Evolutionary conservation across 208 protist species (phyloP).

Genomic region (Leishmania lainsoni): DNA sequence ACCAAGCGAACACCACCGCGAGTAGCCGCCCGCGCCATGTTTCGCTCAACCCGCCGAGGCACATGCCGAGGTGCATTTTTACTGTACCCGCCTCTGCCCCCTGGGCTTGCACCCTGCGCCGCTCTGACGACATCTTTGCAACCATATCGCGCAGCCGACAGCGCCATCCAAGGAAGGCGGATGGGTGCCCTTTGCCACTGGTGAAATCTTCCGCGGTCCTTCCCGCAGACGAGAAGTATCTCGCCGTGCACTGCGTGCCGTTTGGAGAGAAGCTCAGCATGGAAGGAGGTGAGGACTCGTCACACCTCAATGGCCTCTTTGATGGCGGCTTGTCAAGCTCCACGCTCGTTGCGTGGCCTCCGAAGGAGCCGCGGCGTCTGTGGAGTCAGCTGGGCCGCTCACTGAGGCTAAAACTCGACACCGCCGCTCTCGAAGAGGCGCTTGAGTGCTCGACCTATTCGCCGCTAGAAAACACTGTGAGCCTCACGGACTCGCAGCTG

Average conservation of each 20-base stretch:
- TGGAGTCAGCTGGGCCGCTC: background rate
- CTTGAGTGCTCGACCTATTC: background rate
- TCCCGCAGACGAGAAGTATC: background rate
- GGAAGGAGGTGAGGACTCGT: background rate
- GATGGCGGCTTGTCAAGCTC: conserved; percentile 14
- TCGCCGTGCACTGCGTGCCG: background rate
- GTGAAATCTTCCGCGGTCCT: background rate
- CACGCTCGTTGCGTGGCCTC: background rate
- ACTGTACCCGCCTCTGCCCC: conserved; percentile 1
- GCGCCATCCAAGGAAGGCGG: background rate
- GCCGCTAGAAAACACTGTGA: background rate
- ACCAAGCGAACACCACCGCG: too few species aligned
- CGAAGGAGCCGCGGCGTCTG: conserved; percentile 4
- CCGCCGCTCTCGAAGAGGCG: conserved; percentile 10
- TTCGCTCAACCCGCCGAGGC: conserved; percentile 12
- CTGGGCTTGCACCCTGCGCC: conserved; percentile 32
- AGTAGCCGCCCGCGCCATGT: background rate
- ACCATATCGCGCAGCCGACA: background rate
- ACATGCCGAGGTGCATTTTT: background rate
- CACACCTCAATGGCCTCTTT: background rate
- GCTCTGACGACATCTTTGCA: conserved; percentile 2
- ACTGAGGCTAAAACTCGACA: background rate
- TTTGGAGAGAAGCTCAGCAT: background rate
- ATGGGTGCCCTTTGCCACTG: background rate
- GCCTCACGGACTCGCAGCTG: background rate